Evolutionary conservation across 352 stramenopile species (phyloP), one percentile per base, ranked within the genome.

Genomic region (Globisporangium acanthophoron): DNA sequence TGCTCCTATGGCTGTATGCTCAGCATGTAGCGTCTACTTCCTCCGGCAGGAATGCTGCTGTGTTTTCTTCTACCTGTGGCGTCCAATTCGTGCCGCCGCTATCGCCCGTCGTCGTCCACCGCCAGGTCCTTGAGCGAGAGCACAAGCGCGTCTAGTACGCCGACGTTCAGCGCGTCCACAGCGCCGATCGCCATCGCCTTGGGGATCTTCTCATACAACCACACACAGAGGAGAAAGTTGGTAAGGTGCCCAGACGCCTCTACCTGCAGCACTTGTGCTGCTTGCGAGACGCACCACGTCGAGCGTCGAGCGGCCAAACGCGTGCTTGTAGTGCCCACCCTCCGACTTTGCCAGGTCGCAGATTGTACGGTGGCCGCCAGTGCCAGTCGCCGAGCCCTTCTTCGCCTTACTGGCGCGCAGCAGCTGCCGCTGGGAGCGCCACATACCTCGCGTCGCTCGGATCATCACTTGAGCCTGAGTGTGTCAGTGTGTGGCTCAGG

Each of bases 101-200:
- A 90, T 90, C 80, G 80, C 18, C 80, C 80, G 52, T 90, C 80
- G 51, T 90, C 80, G 60, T 88, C 80, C 31, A 88, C 80, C 12
- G 64, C 61, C 39, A 90, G 59, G 16, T 65, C 60, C 48, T 74
- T 75, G 33, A 78, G 33, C 33, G 74, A 56, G 18, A 74, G 27
- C 18, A 71, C 64, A 29, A 85, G 56, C n/a, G 64, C 76, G 51
- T 87, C 70, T 31, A 85, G 62, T 24, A 70, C 58, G 31, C 73
- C 67, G 16, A 76, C 61, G 52, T 80, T 59, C 21, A 79, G 58
- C 33, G 85, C 45, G 3, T 64, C 69, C 31, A 66, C 35, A 0
- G 59, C 63, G 13, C 69, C 59, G 13, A 76, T 63, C 40, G 62
- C 54, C 41, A 88, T n/a, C 45, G 70, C 67, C 27, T 61, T 75